Base-by-base conservation (phyloP, 805 yeast genomes). In the Saturnispora kantuleensis region DNA sequence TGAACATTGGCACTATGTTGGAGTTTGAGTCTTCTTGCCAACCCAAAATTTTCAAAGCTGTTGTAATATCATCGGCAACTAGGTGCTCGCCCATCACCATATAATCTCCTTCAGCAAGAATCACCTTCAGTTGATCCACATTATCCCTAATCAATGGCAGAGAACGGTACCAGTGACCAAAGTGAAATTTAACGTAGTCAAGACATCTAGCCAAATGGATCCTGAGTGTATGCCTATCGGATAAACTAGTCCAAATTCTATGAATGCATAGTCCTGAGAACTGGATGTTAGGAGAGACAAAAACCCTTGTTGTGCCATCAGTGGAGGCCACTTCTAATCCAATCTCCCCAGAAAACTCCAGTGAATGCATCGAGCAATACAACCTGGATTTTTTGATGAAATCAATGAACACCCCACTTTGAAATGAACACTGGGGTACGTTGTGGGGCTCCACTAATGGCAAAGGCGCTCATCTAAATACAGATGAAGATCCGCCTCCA, bases 1-100 rank as follows among this genome's bases (percentile, higher is more conserved):
- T 47, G 21, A 21, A 15, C 41, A 41, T 49, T 29, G 47, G 44
- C 10, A 46, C 10, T 4, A 38, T 2, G 17, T n/a, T 10, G 9
- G 12, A 10, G 4, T 38, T n/a, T 4, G 3, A 10, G 17, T 21
- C 41, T 3, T 10, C 5, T 3, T 38, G 9, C 10, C 9, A 38
- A 30, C 35, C 35, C 10, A 38, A 30, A 26, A 15, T 28, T 10
- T 13, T 6, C n/a, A 41, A 15, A 3, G n/a, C 5, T 11, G 10
- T 10, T 9, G 28, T 26, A 8, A 41, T 28, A 34, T 33, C 38
- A 26, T 12, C 12, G 21, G 21, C 35, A 26, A 34, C 12, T 34
- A 18, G 13, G 28, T 16, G 13, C 9, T 29, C n/a, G 3, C 38
- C 44, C 8, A n/a, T 6, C 4, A 41, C 12, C 10, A 41, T 10